Evolutionary conservation across 2,329 filamentous ascomycete species (phyloP).

Genomic region (Claviceps monticola): DNA sequence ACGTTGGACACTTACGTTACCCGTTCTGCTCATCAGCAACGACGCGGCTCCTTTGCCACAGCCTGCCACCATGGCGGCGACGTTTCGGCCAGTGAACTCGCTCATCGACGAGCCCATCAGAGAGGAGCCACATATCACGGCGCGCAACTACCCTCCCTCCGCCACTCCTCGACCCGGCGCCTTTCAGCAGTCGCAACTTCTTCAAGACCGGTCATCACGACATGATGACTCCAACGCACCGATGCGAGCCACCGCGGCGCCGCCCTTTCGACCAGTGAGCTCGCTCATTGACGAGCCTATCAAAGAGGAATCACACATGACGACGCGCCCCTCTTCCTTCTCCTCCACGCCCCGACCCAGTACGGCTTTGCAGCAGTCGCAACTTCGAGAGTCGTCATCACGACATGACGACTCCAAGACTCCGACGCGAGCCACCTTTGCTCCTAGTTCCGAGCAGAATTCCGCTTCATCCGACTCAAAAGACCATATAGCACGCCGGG

Average conservation of each 20-base stretch:
- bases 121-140: slow-evolving; percentile 23
- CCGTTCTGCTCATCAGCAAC: not conserved
- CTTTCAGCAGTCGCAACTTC: slow-evolving; percentile 16
- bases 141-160: slow-evolving; percentile 15
- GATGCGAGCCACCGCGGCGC: slow-evolving; percentile 38
- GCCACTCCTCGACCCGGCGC: slow-evolving; percentile 22
- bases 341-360: slow-evolving; percentile 19
- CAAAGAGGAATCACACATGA: slow-evolving; percentile 22
- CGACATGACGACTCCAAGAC: slow-evolving; percentile 38
- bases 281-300: slow-evolving; percentile 21
- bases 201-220: slow-evolving; percentile 12
- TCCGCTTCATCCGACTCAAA: slow-evolving; percentile 36
- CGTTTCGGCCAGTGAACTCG: slow-evolving; percentile 35
- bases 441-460: slow-evolving; percentile 31
- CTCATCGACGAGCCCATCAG: slow-evolving; percentile 18
- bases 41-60: not conserved
- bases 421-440: slow-evolving; percentile 47
- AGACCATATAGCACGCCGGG: slow-evolving; percentile 20
- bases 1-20: not conserved
- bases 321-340: slow-evolving; percentile 18
- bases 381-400: slow-evolving; percentile 12
- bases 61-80: slow-evolving; percentile 27
- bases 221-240: slow-evolving; percentile 44
- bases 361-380: slow-evolving; percentile 20
- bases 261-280: slow-evolving; percentile 35